These are phyloP conservation scores for Cucumis sativus DNA, from an alignment of 306 rosid genomes.

Conservation along the genomic window DNA sequence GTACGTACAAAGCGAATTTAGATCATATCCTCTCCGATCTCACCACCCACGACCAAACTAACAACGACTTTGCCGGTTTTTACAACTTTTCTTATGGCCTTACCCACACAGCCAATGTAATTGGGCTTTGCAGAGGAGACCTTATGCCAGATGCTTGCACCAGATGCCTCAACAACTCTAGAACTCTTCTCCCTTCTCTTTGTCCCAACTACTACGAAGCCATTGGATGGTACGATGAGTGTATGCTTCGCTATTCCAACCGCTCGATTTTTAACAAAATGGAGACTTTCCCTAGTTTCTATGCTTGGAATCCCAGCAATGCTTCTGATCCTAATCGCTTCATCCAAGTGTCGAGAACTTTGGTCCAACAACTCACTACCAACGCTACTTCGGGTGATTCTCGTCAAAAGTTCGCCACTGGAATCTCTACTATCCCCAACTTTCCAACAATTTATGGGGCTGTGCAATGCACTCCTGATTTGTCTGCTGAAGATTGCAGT, in stretches of 20 bases:
- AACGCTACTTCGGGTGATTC: background rate
- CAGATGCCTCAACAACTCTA: background rate
- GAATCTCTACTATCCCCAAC: background rate
- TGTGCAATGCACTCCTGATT: slow-evolving; percentile 18
- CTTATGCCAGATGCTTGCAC: background rate
- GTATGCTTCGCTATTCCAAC: slow-evolving; percentile 7
- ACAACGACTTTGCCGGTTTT: slow-evolving; percentile 14
- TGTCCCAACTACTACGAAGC: slow-evolving; percentile 1
- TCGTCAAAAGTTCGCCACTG: background rate
- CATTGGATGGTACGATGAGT: background rate
- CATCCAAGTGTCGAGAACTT: background rate
- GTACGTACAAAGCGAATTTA: slow-evolving; percentile 36
- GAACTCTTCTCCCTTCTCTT: background rate
- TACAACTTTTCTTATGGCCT: slow-evolving; percentile 18
- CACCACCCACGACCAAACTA: background rate
- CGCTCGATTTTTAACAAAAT: background rate
- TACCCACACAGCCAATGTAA: slow-evolving; percentile 14
- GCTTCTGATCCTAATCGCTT: background rate
- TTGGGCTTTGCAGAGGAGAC: slow-evolving; percentile 17
- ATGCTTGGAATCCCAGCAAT: background rate
- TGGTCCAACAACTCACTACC: background rate
- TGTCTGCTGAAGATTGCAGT: background rate
- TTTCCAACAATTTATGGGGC: background rate
- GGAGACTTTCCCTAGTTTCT: background rate
- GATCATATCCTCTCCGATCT: slow-evolving; percentile 30